These are phyloP conservation scores for Cubamyces lactineus DNA, from an alignment of 768 basidiomycete genomes.

Conservation along the genomic window DNA sequence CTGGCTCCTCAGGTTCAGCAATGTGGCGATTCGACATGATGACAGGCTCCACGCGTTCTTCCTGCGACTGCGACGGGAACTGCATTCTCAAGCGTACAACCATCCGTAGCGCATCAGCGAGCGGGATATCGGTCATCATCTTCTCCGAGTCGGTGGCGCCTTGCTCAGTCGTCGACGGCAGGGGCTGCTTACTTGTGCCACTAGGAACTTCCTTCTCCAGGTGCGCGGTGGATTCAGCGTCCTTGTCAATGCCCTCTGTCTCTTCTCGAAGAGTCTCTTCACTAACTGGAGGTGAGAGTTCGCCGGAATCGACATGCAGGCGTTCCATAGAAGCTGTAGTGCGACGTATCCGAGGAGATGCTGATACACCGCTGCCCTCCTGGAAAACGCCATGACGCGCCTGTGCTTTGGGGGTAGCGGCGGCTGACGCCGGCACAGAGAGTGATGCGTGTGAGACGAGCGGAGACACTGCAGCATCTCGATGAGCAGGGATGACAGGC, in stretches of 20 bases:
- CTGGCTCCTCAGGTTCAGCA: slow-evolving; percentile 36
- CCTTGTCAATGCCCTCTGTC: slow-evolving; percentile 17
- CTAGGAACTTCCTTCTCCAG: slow-evolving; percentile 1
- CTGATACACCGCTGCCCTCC: not conserved
- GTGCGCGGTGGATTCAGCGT: not conserved
- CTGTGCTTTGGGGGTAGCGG: not conserved
- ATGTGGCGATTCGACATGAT: slow-evolving; percentile 60
- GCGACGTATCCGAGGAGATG: not conserved
- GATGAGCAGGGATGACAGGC: not conserved
- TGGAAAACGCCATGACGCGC: not conserved
- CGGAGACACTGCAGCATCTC: slow-evolving; percentile 7
- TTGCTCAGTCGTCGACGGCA: not conserved
- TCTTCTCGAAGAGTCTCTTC: slow-evolving; percentile 22
- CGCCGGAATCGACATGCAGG: slow-evolving; percentile 8
- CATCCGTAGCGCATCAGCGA: slow-evolving; percentile 63
- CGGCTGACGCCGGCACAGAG: not conserved
- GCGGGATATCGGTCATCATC: slow-evolving; percentile 36
- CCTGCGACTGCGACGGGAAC: slow-evolving; percentile 58
- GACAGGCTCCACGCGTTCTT: slow-evolving; percentile 65
- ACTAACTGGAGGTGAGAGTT: slow-evolving; percentile 21
- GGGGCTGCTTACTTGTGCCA: not conserved
- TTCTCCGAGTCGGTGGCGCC: not conserved
- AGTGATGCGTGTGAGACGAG: not conserved
- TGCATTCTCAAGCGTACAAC: slow-evolving; percentile 63
- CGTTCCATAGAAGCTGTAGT: not conserved